Evolutionary conservation across 2,329 filamentous ascomycete species (phyloP).

Genomic region (Kalmusia sp.): DNA sequence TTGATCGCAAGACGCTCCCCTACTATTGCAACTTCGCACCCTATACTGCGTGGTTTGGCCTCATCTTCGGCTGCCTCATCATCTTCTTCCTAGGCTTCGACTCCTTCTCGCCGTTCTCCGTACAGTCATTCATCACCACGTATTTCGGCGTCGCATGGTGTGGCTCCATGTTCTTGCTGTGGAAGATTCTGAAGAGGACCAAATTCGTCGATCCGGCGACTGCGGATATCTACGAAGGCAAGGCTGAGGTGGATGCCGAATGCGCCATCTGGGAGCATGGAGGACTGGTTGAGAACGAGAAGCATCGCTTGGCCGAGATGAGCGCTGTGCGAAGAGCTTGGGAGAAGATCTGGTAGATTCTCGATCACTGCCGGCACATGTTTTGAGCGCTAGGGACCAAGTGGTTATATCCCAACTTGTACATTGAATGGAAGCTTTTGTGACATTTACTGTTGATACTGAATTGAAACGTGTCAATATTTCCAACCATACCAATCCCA

Average conservation of each 20-base stretch:
- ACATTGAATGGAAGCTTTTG: no score
- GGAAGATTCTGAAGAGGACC: constrained; percentile 70
- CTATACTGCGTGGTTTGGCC: constrained; percentile 64
- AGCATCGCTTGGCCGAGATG: background rate
- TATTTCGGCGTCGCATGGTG: constrained; percentile 47
- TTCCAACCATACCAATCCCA: no score
- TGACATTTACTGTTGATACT: no score
- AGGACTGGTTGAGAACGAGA: constrained; percentile 1
- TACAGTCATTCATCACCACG: constrained; percentile 53
- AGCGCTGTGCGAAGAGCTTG: background rate
- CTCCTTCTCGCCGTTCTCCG: constrained; percentile 57
- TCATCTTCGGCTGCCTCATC: constrained; percentile 60
- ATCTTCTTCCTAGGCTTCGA: constrained; percentile 68
- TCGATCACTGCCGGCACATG: no score
- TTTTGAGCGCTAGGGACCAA: no score
- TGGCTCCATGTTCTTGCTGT: constrained; percentile 58
- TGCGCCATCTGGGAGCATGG: constrained; percentile 31
- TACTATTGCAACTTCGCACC: constrained; percentile 57
- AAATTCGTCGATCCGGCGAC: constrained; percentile 47
- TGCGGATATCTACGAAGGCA: constrained; percentile 50
- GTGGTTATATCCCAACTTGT: no score
- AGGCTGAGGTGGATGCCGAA: constrained; percentile 49
- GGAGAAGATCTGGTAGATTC: constrained; percentile 5
- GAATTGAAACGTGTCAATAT: no score
- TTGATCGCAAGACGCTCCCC: constrained; percentile 61